These are phyloP conservation scores for Penicillium alfredii DNA, from an alignment of 495 filamentous ascomycete species.

Conservation along the genomic window DNA sequence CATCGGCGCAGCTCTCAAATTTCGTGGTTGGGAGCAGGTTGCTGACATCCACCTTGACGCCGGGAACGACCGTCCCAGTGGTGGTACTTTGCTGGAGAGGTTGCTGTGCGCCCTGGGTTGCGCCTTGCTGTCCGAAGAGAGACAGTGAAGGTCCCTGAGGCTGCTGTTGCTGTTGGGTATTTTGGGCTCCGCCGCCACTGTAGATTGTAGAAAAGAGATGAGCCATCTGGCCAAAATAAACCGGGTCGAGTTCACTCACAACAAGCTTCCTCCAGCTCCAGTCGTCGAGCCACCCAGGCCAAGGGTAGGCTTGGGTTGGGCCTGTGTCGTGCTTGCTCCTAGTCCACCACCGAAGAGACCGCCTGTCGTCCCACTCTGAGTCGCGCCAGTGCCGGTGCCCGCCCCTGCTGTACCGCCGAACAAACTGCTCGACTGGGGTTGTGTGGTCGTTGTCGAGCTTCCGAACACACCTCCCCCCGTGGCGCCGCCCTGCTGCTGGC, in stretches of 20 bases:
- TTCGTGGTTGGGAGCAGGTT: constrained; percentile 80
- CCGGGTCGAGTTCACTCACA: constrained; percentile 37
- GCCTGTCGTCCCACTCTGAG: constrained; percentile 16
- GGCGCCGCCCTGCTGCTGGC: constrained; percentile 23
- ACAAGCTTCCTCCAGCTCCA: constrained; percentile 37
- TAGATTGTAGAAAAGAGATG: constrained; percentile 10
- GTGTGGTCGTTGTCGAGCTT: constrained; percentile 32
- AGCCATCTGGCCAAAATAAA: constrained; percentile 15
- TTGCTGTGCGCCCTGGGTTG: constrained; percentile 31
- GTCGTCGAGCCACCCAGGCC: constrained; percentile 24
- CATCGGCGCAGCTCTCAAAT: constrained; percentile 79
- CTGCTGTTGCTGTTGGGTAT: constrained; percentile 32
- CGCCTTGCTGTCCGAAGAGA: constrained; percentile 32
- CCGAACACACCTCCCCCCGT: constrained; percentile 48
- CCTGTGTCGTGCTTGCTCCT: constrained; percentile 25
- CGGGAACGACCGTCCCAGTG: constrained; percentile 44
- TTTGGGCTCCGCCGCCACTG: constrained; percentile 22
- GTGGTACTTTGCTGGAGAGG: constrained; percentile 44
- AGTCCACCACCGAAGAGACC: constrained; percentile 39
- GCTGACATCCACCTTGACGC: constrained; percentile 69
- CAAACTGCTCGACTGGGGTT: constrained; percentile 39
- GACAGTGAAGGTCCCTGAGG: constrained; percentile 35
- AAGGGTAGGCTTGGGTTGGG: constrained; percentile 35
- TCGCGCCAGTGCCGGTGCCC: constrained; percentile 29
- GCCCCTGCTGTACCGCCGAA: constrained; percentile 40